phyloP scores from a whole-genome alignment of 768 basidiomycete genomes.

The Pleurotus eryngii region DNA sequence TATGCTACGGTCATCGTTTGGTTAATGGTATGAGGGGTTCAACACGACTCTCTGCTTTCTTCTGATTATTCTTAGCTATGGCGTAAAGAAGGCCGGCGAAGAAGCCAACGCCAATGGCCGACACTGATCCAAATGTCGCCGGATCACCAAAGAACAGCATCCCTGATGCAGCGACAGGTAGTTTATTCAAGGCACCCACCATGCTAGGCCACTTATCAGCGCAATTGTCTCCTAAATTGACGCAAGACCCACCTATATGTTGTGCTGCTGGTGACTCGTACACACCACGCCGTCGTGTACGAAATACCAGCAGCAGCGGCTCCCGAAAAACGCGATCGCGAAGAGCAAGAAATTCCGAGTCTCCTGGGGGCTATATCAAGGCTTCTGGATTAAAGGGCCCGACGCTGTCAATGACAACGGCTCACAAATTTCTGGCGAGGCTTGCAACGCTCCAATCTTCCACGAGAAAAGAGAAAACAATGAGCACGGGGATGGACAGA shows the following conservation, averaged over 20 bases:
- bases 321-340: conserved; percentile 93
- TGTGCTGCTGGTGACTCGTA: conserved; percentile 92
- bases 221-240: conserved; percentile 5
- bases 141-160: conserved; percentile 96
- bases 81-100: conserved; percentile 91
- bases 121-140: conserved; percentile 84
- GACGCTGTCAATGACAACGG: conserved; percentile 9
- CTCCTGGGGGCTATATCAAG: conserved; percentile 67
- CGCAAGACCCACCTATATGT: conserved; percentile 78
- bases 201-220: conserved; percentile 49
- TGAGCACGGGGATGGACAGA: conserved; percentile 87
- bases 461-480: conserved; percentile 73
- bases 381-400: conserved; percentile 2
- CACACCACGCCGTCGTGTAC: conserved; percentile 98
- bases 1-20: conserved; percentile 41
- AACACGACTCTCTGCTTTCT: conserved; percentile 61
- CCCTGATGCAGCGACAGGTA: conserved; percentile 97
- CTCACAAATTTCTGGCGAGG: conserved; percentile 85
- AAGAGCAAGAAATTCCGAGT: conserved; percentile 75
- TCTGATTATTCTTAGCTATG: conserved; percentile 92
- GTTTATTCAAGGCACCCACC: conserved; percentile 96
- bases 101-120: conserved; percentile 85
- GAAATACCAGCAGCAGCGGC: conserved; percentile 97
- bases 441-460: conserved; percentile 89
- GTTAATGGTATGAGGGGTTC: conserved; percentile 62